Evolutionary conservation across 108 stramenopile species (phyloP), one percentile per base, ranked within the genome.

Genomic region (Parietichytrium sp.): DNA sequence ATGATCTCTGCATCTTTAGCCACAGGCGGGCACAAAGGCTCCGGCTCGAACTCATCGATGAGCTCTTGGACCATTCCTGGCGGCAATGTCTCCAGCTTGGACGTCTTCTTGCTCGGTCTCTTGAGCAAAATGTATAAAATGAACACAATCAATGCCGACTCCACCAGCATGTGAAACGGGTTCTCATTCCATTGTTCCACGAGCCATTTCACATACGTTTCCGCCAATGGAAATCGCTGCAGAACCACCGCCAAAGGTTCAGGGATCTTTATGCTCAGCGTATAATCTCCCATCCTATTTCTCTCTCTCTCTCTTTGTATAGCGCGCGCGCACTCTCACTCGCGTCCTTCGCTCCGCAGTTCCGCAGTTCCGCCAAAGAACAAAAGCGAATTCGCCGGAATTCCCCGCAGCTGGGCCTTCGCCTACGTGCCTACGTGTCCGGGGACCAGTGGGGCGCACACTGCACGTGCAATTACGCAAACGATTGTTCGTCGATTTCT

Each of bases 141-240:
- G 55, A 95, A 89, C 23, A 88, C 82, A 18, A 98, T 86, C 78
- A 99, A 86, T 1, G 91, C 85, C 0, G 97, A 98, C 89, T 99
- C 98, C 30, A 98, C 92, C 4, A 96, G 81, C 4, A 99, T 93
- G 83, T 98, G 98, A 31, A 94, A 55, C 3, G 97, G 97, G 80
- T 94, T 92, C 31, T 92, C 92, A 1, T 80, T 78, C 13, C 94
- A 86, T 4, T 94, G 84, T 80, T 92, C 85, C 51, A 83, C 81
- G 95, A 95, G 96, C 96, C 96, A 97, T 38, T 72, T 72, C 38
- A 72, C 10, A 25, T 72, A 72, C 42, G 36, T 42, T n/a, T 36
- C 20, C n/a, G 61, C 61, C n/a, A 33, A 33, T n/a, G 61, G 61
- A 27, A 72, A 45, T 23, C 20, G 10, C 15, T 16, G 38, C 61